Conservation (phyloP, 805 yeast genomes). For the Vanderwaltozyma polyspora region DNA sequence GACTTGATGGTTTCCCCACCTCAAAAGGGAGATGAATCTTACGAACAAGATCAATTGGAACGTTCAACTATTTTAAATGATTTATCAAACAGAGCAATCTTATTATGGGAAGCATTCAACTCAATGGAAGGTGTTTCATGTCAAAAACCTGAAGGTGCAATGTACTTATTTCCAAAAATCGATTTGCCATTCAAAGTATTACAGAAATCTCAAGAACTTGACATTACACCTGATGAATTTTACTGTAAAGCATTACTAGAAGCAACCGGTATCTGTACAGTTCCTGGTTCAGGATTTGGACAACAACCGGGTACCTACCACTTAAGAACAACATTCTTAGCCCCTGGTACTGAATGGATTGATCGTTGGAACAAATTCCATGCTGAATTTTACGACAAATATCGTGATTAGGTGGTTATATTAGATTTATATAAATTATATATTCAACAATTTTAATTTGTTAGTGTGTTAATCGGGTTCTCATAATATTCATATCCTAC, state of each 20-base stretch:
- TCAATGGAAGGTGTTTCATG: slow-evolving; percentile 75
- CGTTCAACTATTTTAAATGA: slow-evolving; percentile 48
- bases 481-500: background rate
- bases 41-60: slow-evolving; percentile 54
- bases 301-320: slow-evolving; percentile 85
- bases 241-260: slow-evolving; percentile 81
- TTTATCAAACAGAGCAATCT: slow-evolving; percentile 50
- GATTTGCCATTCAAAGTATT: slow-evolving; percentile 54
- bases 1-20: slow-evolving; percentile 96
- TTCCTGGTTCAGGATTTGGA: slow-evolving; percentile 96
- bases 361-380: slow-evolving; percentile 72
- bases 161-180: slow-evolving; percentile 87
- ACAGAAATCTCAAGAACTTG: slow-evolving; percentile 44
- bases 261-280: slow-evolving; percentile 88
- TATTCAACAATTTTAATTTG: too few species aligned
- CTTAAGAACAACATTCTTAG: slow-evolving; percentile 90
- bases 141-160: slow-evolving; percentile 91
- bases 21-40: slow-evolving; percentile 60
- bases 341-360: slow-evolving; percentile 91
- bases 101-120: slow-evolving; percentile 59
- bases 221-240: slow-evolving; percentile 67
- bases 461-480: too few species aligned
- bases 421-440: too few species aligned
- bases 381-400: slow-evolving; percentile 50
- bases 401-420: slow-evolving; percentile 22